Percentiles rank a stretch among this genome's conserved stretches.
Conservation (phyloP, 352 stramenopile genomes). For the Globisporangium solare region DNA sequence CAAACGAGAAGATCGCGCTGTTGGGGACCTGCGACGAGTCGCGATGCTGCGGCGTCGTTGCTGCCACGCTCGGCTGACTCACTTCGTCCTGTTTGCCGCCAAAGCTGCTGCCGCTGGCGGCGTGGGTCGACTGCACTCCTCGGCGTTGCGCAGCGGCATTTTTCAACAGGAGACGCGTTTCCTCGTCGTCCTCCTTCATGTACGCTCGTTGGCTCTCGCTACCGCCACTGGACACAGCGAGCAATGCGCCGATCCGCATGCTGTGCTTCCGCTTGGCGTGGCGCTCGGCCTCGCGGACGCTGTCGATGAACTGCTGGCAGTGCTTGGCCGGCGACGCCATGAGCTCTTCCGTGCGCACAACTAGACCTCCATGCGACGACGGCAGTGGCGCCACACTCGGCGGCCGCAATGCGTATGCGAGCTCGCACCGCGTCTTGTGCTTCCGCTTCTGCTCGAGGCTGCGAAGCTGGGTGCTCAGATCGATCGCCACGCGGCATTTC, state of each 20-base stretch:
- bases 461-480: conserved; percentile 37
- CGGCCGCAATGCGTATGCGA: conserved; percentile 32
- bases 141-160: too few species aligned
- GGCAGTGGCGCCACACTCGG: too few species aligned
- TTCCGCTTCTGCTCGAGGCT: conserved; percentile 48
- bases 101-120: not conserved
- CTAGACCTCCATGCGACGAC: conserved; percentile 4
- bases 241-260: conserved; percentile 19
- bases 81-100: not conserved
- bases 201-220: too few species aligned
- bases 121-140: too few species aligned
- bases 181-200: too few species aligned
- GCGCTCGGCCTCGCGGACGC: conserved; percentile 35
- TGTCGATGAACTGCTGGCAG: conserved; percentile 56
- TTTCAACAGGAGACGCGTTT: too few species aligned
- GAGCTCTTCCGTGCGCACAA: conserved; percentile 41
- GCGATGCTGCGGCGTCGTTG: too few species aligned
- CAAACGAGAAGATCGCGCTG: too few species aligned
- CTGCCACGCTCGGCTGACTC: too few species aligned
- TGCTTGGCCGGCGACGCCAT: conserved; percentile 67
- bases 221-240: conserved; percentile 6
- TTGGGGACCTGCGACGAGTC: too few species aligned
- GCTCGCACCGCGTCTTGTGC: conserved; percentile 50
- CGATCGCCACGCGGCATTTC: conserved; percentile 28
- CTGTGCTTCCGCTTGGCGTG: conserved; percentile 30